phyloP scores from a whole-genome alignment of 768 basidiomycete genomes.

The Boletus insuetus region DNA sequence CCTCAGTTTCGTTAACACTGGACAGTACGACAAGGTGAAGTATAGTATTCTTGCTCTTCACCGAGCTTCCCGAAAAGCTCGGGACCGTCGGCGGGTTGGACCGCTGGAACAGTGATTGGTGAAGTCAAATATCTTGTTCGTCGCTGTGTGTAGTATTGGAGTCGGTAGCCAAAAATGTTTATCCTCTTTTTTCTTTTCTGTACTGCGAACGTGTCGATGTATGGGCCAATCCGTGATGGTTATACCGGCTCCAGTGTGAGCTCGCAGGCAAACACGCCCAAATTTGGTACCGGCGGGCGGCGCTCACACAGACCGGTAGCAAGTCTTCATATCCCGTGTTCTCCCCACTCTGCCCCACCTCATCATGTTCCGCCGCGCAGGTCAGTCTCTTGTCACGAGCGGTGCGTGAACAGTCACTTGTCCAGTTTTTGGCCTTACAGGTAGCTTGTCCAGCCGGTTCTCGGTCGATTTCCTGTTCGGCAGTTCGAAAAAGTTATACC shows the following conservation, averaged over 20 bases:
- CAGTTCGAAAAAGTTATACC: conserved; percentile 73
- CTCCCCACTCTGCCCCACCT: conserved; percentile 10
- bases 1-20: conserved; percentile 58
- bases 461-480: conserved; percentile 80
- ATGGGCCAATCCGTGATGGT: too few relatives aligned
- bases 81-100: conserved; percentile 52
- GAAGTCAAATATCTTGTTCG: background rate
- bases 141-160: conserved; percentile 5
- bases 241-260: background rate
- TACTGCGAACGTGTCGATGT: background rate
- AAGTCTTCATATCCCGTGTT: conserved; percentile 3
- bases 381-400: conserved; percentile 51
- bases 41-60: conserved; percentile 70
- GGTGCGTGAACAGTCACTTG: conserved; percentile 37
- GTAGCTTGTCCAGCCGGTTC: conserved; percentile 48
- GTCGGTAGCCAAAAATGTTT: conserved; percentile 17
- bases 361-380: conserved; percentile 57
- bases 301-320: conserved; percentile 13
- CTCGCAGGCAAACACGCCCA: conserved; percentile 25
- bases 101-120: conserved; percentile 28
- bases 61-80: conserved; percentile 69
- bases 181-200: conserved; percentile 1
- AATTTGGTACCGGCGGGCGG: conserved; percentile 20
- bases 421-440: background rate
- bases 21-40: conserved; percentile 79